phyloP scores from a whole-genome alignment of 805 yeast species.

The Aciculoconidium aculeatum region DNA sequence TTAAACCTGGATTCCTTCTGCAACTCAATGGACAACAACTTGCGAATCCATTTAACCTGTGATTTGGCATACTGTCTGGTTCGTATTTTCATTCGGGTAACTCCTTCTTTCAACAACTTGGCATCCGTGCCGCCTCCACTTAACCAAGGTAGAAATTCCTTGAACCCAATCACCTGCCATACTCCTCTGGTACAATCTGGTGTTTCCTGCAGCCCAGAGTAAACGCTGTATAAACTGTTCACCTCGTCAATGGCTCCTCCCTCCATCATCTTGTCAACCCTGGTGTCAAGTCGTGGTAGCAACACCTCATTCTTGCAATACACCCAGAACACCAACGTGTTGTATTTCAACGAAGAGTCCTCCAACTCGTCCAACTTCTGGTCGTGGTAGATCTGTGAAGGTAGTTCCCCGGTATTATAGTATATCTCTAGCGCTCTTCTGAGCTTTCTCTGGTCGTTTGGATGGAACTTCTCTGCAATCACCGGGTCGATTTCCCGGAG shows the following conservation, averaged over 20 bases:
- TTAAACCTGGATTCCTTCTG: conserved; percentile 39
- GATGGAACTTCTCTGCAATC: conserved; percentile 80
- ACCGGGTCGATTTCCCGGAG: conserved; percentile 59
- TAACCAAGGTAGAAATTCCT: conserved; percentile 78
- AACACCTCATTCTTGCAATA: conserved; percentile 58
- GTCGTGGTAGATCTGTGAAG: conserved; percentile 63
- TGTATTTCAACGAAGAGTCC: conserved; percentile 49
- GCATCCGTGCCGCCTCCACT: conserved; percentile 12
- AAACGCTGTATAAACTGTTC: conserved; percentile 47
- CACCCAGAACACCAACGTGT: conserved; percentile 75
- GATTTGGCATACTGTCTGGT: conserved; percentile 84
- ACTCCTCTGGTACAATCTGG: conserved; percentile 68
- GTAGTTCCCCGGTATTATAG: conserved; percentile 56
- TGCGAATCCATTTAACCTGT: conserved; percentile 88
- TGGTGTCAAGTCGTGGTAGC: conserved; percentile 56
- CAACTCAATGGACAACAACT: conserved; percentile 58
- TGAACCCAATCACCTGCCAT: conserved; percentile 94
- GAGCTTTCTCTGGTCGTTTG: conserved; percentile 77
- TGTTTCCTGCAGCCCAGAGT: conserved; percentile 20
- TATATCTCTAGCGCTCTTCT: conserved; percentile 77
- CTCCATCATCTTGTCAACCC: conserved; percentile 82
- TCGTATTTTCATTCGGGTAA: conserved; percentile 72
- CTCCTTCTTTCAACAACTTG: conserved; percentile 36
- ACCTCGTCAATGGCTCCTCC: conserved; percentile 71
- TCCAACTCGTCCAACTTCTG: conserved; percentile 44